phyloP scores from a whole-genome alignment of 2,329 filamentous ascomycete genomes.

The Polytolypa hystricis region DNA sequence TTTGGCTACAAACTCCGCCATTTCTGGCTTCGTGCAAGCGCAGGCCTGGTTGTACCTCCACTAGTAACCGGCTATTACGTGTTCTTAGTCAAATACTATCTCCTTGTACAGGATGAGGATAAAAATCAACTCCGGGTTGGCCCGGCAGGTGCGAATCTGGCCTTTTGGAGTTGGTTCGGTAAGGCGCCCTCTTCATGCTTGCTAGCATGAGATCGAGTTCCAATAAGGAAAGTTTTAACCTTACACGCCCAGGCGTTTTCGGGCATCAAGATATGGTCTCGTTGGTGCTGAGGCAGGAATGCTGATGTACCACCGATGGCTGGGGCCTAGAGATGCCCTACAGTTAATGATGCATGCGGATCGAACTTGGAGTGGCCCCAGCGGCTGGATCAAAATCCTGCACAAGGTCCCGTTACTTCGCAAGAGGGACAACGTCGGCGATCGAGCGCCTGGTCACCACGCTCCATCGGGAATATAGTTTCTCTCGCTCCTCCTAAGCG shows the following conservation, averaged over 20 bases:
- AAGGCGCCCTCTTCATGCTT: background rate
- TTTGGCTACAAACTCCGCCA: conserved; percentile 4
- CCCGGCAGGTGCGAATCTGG: background rate
- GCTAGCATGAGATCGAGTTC: background rate
- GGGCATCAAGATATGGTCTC: conserved; percentile 2
- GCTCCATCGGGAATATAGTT: background rate
- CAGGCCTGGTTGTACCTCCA: background rate
- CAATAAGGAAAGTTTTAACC: background rate
- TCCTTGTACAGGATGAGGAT: background rate
- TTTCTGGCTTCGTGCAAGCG: background rate
- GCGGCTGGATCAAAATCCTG: conserved; percentile 1
- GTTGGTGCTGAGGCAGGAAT: conserved; percentile 2
- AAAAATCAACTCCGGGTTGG: background rate
- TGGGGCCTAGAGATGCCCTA: background rate
- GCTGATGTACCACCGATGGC: conserved; percentile 1
- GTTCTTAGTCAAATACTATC: conserved; percentile 1
- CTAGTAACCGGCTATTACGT: conserved; percentile 1
- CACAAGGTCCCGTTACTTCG: background rate
- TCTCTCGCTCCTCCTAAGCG: background rate
- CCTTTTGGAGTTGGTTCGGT: conserved; percentile 3
- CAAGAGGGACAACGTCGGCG: background rate
- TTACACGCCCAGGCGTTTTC: background rate
- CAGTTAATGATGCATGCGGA: conserved; percentile 4
- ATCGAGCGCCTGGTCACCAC: background rate
- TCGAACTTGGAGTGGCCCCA: conserved; percentile 1